Evolutionary conservation across 805 yeast genomes (phyloP), one percentile per base, ranked within the genome.

Genomic region (Saccharomyces eubayanus): DNA sequence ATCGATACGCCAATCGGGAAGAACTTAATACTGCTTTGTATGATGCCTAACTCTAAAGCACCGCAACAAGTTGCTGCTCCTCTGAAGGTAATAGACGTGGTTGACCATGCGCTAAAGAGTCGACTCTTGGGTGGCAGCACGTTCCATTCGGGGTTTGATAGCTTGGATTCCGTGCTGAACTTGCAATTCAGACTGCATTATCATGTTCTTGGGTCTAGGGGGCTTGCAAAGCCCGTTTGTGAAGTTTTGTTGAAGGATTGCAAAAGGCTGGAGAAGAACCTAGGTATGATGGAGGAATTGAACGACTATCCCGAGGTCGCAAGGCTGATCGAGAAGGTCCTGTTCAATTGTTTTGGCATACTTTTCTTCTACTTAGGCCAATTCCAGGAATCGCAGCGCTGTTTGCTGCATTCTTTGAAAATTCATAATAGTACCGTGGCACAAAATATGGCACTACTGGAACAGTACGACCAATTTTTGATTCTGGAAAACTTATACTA

Each of bases 171-270:
- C 3, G 61, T 62, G 0, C 49, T 68, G 47, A 54, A 64, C 11
- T 50, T 68, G 36, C 71, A 67, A 41, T 68, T 63, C 47, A 57
- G 70, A 46, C 46, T 62, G 1, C 65, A 67, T 50, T 63, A 59
- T 50, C 69, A 66, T 55, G 50, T 59, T 27, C 57, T 61, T 52
- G 62, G 61, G 4, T 47, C 50, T n/a, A 58, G 57, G 16, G 46
- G 57, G 43, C 52, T 49, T 30, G 30, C 49, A 24, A 48, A 16
- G 24, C 51, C 55, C 5, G 60, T 54, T 8, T 61, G 58, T 16
- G 51, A 56, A 21, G 62, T 63, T 8, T 47, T 65, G 50, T 47
- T 57, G 12, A 53, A 54, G 16, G 66, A 63, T 20, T 57, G 67
- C 49, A 49, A 50, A 12, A 57, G 53, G 46, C 28, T 60, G 11